A percentile compares a stretch with the other conserved stretches of the same genome.
Conservation (phyloP, 805 yeast genomes). For the Candida gorgasii region DNA sequence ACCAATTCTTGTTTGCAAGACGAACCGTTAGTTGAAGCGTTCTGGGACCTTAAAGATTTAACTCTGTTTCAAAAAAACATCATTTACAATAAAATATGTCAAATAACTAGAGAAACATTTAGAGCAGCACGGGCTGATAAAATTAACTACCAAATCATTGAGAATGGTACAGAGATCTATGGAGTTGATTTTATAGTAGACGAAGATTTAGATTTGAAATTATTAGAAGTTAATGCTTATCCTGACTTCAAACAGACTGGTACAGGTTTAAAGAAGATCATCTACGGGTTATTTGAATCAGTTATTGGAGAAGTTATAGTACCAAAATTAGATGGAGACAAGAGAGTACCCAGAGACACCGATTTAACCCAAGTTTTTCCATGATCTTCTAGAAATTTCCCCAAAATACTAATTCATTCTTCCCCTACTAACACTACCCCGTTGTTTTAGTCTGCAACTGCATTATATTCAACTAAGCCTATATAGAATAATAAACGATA, state of each 20-base stretch:
- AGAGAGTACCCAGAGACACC: conserved; percentile 9
- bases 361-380: conserved; percentile 41
- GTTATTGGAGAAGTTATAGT: conserved; percentile 49
- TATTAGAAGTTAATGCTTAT: conserved; percentile 87
- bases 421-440: no score
- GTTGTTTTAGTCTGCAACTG: no score
- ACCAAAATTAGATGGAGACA: conserved; percentile 43
- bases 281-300: conserved; percentile 64
- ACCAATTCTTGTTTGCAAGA: conserved; percentile 91
- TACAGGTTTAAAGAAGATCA: conserved; percentile 60
- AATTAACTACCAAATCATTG: conserved; percentile 79
- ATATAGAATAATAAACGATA: no score
- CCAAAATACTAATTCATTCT: not conserved
- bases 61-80: conserved; percentile 28
- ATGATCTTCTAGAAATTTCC: not conserved
- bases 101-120: conserved; percentile 68
- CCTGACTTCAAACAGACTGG: conserved; percentile 99
- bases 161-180: conserved; percentile 80
- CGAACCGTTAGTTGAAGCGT: conserved; percentile 59
- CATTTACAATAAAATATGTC: conserved; percentile 58
- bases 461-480: no score
- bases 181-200: conserved; percentile 88
- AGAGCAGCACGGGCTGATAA: conserved; percentile 83
- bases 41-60: conserved; percentile 55
- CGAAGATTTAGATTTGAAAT: conserved; percentile 49